These are phyloP conservation scores for Euphorbia peplus DNA, from an alignment of 345 rosid genomes.

Conservation along the genomic window DNA sequence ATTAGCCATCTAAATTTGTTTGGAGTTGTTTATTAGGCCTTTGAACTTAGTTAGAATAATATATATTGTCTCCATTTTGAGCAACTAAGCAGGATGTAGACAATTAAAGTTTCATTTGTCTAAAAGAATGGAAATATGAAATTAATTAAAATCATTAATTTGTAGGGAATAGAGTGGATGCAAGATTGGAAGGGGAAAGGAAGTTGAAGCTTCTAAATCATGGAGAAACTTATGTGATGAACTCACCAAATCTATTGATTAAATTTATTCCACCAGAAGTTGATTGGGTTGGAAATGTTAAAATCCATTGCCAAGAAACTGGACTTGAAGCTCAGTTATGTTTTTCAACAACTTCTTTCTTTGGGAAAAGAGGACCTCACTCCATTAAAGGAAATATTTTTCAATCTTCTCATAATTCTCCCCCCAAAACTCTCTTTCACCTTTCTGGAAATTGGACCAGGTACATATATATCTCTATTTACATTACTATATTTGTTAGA, in stretches of 20 bases:
- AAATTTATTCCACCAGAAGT: slow-evolving; percentile 58
- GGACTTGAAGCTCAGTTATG: slow-evolving; percentile 60
- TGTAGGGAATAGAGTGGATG: slow-evolving; percentile 63
- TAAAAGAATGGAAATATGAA: neutral
- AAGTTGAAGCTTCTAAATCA: slow-evolving; percentile 49
- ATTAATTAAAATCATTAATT: too few species aligned
- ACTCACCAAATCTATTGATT: slow-evolving; percentile 60
- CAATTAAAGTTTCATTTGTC: too few species aligned
- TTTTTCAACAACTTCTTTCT: slow-evolving; percentile 37
- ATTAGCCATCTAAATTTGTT: too few species aligned
- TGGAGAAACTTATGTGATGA: slow-evolving; percentile 74
- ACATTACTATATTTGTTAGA: too few species aligned
- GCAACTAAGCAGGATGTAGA: too few species aligned
- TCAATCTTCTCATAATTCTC: slow-evolving; percentile 41
- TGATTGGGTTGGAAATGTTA: slow-evolving; percentile 68
- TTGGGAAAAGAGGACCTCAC: slow-evolving; percentile 37
- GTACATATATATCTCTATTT: too few species aligned
- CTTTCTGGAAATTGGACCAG: slow-evolving; percentile 76
- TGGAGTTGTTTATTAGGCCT: too few species aligned
- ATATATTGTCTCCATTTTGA: too few species aligned
- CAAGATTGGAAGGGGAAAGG: slow-evolving; percentile 60
- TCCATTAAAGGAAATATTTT: slow-evolving; percentile 64
- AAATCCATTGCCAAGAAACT: slow-evolving; percentile 54
- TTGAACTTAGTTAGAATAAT: too few species aligned
- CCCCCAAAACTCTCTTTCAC: slow-evolving; percentile 39